Evolutionary conservation across 768 basidiomycete genomes (phyloP).

Genomic region (Auricularia sp.): DNA sequence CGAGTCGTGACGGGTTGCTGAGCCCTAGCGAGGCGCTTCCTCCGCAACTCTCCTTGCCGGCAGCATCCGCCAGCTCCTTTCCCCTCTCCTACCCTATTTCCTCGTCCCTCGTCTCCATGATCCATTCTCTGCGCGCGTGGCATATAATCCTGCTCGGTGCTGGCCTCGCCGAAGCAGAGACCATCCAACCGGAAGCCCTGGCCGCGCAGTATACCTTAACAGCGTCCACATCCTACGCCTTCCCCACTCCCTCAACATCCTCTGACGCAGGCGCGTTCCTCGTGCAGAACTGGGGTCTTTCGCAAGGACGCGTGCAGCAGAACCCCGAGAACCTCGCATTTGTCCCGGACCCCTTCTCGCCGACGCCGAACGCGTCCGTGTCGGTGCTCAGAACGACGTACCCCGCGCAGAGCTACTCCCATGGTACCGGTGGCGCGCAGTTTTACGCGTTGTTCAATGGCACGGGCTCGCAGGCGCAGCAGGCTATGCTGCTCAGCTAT

Average conservation of each 20-base stretch:
- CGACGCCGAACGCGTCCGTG: slow-evolving; percentile 13
- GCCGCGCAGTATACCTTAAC: slow-evolving; percentile 45
- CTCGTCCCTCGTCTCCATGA: not conserved
- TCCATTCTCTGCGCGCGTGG: not conserved
- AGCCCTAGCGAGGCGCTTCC: not conserved
- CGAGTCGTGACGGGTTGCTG: too few relatives aligned
- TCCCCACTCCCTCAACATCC: slow-evolving; percentile 51
- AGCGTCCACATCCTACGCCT: slow-evolving; percentile 53
- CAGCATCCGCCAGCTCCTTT: not conserved
- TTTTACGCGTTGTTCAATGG: slow-evolving; percentile 61
- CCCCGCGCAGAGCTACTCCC: slow-evolving; percentile 47
- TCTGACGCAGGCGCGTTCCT: slow-evolving; percentile 42
- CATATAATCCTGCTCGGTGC: too few relatives aligned
- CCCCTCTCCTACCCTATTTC: not conserved
- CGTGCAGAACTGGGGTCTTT: slow-evolving; percentile 48
- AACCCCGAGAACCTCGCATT: slow-evolving; percentile 46
- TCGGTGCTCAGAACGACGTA: slow-evolving; percentile 54
- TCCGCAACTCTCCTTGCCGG: not conserved
- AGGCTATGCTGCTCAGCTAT: slow-evolving; percentile 62
- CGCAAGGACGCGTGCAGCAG: slow-evolving; percentile 51
- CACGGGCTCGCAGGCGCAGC: slow-evolving; percentile 32
- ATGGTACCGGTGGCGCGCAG: slow-evolving; percentile 54
- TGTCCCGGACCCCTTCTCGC: slow-evolving; percentile 49
- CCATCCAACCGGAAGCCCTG: slow-evolving; percentile 15
- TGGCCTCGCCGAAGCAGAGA: not conserved